Evolutionary conservation across 2,329 filamentous ascomycete species (phyloP), one percentile per base, ranked within the genome.

Genomic region (Ophiocordyceps camponoti-leonardi): DNA sequence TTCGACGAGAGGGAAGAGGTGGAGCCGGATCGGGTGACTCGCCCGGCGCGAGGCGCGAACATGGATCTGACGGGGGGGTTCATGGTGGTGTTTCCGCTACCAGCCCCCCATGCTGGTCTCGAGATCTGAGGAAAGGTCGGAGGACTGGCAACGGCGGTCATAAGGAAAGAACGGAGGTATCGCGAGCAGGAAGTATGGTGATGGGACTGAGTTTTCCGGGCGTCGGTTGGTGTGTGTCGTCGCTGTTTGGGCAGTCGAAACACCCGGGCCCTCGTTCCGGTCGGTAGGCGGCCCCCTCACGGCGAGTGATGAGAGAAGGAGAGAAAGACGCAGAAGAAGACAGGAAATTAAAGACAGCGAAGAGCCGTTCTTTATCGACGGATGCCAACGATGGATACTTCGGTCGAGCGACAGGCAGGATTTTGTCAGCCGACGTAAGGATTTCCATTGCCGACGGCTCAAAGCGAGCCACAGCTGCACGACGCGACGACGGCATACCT

Each of bases 1-100:
- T 65, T 65, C 30, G 77, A 80, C 14, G 85, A 83, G 51, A 93
- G 72, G 42, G 88, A 94, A 4, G 87, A 94, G 48, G 86, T 92
- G 33, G 90, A 96, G 69, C 86, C 94, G 58, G 82, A 82, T 61
- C 90, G 80, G 62, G 90, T 85, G 49, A 86, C 73, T 59, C 75
- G 80, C 68, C 94, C 95, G 56, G 87, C 85, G 56, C 87, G 85
- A 58, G 86, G 84, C 74, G 85, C 81, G 62, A 93, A 86, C 76
- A 94, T 88, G 63, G 83, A 81, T 67, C 83, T 79, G 53, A 82
- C 78, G 65, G 94, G 86, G 61, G 80, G 68, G 66, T 83, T 85
- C 78, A 86, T 84, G 59, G 81, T 73, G 68, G 75, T 69, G 55
- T 67, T 64, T 54, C 70, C 68, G 65, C 71, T 78, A 75, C 73